Conservation (phyloP, 2,329 filamentous ascomycete species). For the Alternaria gaisen region DNA sequence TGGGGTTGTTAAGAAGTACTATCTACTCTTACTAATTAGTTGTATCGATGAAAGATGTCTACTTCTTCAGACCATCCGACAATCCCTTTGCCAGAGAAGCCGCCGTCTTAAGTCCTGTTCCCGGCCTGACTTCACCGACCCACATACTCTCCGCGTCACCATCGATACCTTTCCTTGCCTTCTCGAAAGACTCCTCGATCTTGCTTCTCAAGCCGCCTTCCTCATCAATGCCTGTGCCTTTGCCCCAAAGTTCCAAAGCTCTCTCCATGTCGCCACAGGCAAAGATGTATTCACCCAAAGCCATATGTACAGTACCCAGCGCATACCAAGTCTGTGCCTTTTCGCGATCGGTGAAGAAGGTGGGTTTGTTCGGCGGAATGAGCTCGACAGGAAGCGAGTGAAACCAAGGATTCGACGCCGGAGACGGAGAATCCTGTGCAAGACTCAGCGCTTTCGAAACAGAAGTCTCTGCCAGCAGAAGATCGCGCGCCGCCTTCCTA, state of each 20-base stretch:
- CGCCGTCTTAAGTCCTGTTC: slow-evolving; percentile 34
- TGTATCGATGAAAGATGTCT: neutral
- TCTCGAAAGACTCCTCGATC: slow-evolving; percentile 37
- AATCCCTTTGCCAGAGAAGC: slow-evolving; percentile 22
- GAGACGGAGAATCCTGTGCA: slow-evolving; percentile 39
- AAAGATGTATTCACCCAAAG: slow-evolving; percentile 43
- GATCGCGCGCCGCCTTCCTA: slow-evolving; percentile 25
- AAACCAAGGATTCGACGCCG: slow-evolving; percentile 42
- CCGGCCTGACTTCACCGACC: slow-evolving; percentile 35
- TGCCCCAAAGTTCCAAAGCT: slow-evolving; percentile 31
- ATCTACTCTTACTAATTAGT: neutral
- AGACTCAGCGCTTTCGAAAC: slow-evolving; percentile 38
- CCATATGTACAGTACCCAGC: slow-evolving; percentile 38
- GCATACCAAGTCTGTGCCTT: slow-evolving; percentile 42
- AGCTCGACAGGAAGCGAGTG: slow-evolving; percentile 40
- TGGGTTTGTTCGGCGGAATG: slow-evolving; percentile 42
- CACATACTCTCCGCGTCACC: slow-evolving; percentile 36
- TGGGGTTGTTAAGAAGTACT: neutral
- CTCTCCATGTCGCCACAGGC: slow-evolving; percentile 47
- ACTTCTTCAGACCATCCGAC: neutral
- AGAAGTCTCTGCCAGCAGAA: slow-evolving; percentile 34
- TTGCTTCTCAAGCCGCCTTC: slow-evolving; percentile 18
- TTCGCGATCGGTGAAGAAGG: slow-evolving; percentile 41
- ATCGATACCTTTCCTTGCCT: slow-evolving; percentile 41
- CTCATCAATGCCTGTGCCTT: slow-evolving; percentile 6